Percentiles rank a stretch among this genome's conserved stretches.
These are phyloP conservation scores for Wickerhamiella slavikovae DNA, from an alignment of 805 yeast species.

Conservation along the genomic window DNA sequence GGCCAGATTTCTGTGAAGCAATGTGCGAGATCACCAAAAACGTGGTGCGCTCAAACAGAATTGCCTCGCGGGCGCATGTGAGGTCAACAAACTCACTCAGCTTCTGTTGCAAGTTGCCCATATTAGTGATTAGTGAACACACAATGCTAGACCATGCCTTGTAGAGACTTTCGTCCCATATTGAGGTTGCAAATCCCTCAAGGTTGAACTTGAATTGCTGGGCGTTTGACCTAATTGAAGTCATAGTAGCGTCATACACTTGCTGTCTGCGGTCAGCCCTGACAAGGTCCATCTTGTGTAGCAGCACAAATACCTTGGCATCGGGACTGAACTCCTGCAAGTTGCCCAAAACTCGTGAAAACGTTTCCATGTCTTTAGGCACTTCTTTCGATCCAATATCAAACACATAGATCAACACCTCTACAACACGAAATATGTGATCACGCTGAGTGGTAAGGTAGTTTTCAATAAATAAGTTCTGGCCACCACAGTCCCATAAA, in stretches of 20 bases:
- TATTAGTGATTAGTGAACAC: conserved; percentile 85
- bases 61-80: conserved; percentile 72
- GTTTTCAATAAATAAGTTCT: conserved; percentile 89
- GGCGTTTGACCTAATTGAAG: conserved; percentile 54
- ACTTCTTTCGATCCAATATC: conserved; percentile 89
- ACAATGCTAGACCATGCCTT: conserved; percentile 96
- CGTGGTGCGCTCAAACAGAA: conserved; percentile 82
- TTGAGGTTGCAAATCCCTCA: conserved; percentile 82
- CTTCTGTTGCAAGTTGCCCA: conserved; percentile 57
- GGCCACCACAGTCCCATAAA: conserved; percentile 92
- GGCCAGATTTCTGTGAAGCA: conserved; percentile 6
- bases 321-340: conserved; percentile 69
- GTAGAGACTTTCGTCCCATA: conserved; percentile 91
- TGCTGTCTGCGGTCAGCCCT: conserved; percentile 71
- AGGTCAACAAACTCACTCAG: conserved; percentile 51
- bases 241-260: conserved; percentile 67
- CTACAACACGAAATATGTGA: conserved; percentile 87
- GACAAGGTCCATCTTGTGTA: conserved; percentile 93
- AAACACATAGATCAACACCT: conserved; percentile 86
- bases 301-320: conserved; percentile 74
- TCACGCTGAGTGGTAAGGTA: conserved; percentile 75
- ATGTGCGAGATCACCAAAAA: conserved; percentile 54
- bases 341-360: conserved; percentile 62
- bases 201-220: conserved; percentile 46
- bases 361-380: conserved; percentile 81